Conservation (phyloP, 108 stramenopile genomes). For the Schizochytrium sp. region DNA sequence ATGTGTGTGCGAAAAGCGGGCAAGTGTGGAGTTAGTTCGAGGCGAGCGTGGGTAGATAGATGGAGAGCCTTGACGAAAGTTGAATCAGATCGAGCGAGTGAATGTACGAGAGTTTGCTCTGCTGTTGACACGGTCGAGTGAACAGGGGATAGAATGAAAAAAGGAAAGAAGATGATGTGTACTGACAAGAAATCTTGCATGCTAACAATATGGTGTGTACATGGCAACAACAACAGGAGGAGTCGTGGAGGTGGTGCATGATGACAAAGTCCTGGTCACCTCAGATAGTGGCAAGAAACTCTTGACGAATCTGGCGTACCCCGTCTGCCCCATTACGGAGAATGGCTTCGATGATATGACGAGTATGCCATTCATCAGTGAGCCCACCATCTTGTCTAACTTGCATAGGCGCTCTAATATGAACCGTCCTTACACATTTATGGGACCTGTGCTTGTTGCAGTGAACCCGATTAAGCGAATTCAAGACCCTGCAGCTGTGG, state of each 20-base stretch:
- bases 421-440: conserved; percentile 62
- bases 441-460: conserved; percentile 64
- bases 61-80: too few relatives aligned
- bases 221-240: not conserved
- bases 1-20: too few relatives aligned
- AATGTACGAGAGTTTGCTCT: too few relatives aligned
- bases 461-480: conserved; percentile 63
- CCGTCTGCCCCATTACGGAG: not conserved
- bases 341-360: conserved; percentile 48
- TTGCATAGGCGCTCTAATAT: not conserved
- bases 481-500: not conserved
- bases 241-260: not conserved
- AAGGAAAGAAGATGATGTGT: too few relatives aligned
- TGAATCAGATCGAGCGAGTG: too few relatives aligned
- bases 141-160: too few relatives aligned
- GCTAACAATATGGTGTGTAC: too few relatives aligned
- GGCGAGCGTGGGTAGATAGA: too few relatives aligned
- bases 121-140: too few relatives aligned
- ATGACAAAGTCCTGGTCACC: conserved; percentile 14
- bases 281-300: conserved; percentile 29
- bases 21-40: too few relatives aligned
- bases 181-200: too few relatives aligned
- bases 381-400: conserved; percentile 64
- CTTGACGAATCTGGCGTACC: conserved; percentile 41
- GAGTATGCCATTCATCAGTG: conserved; percentile 58